Evolutionary conservation across 2,329 filamentous ascomycete genomes (phyloP).

Genomic region (Intubia oerlemansii): DNA sequence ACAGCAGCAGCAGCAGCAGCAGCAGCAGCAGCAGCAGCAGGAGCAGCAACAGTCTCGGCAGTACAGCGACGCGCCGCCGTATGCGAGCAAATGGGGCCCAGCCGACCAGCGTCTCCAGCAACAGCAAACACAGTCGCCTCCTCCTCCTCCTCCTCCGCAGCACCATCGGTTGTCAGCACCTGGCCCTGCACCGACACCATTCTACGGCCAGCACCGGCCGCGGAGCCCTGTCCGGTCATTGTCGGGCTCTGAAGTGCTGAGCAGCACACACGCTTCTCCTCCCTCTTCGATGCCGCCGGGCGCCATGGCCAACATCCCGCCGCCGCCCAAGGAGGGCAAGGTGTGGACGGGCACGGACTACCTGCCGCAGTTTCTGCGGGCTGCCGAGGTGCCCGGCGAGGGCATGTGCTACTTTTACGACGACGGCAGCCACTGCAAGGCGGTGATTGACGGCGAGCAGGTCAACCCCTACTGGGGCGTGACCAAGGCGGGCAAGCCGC

Average conservation of each 20-base stretch:
- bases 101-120: too few species aligned
- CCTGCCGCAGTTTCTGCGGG: conserved; percentile 40
- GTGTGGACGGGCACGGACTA: conserved; percentile 50
- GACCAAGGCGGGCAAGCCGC: conserved; percentile 81
- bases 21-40: too few species aligned
- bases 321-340: conserved; percentile 42
- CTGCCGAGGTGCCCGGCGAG: conserved; percentile 51
- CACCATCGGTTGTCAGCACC: neutral
- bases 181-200: neutral
- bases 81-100: too few species aligned
- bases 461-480: conserved; percentile 89
- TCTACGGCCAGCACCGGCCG: neutral
- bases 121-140: too few species aligned
- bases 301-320: conserved; percentile 21
- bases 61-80: too few species aligned
- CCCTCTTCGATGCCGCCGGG: conserved; percentile 1
- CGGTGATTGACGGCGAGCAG: conserved; percentile 62
- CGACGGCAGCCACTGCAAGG: conserved; percentile 64
- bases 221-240: conserved; percentile 1
- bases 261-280: neutral
- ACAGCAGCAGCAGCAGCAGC: too few species aligned
- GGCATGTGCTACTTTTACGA: conserved; percentile 74
- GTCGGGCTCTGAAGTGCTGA: neutral
- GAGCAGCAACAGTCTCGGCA: too few species aligned
- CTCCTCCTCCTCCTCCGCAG: too few species aligned